Percentiles rank a stretch among this genome's conserved stretches.
Conservation (phyloP, 164 flowering plant species). For the Cinnamomum chago region DNA sequence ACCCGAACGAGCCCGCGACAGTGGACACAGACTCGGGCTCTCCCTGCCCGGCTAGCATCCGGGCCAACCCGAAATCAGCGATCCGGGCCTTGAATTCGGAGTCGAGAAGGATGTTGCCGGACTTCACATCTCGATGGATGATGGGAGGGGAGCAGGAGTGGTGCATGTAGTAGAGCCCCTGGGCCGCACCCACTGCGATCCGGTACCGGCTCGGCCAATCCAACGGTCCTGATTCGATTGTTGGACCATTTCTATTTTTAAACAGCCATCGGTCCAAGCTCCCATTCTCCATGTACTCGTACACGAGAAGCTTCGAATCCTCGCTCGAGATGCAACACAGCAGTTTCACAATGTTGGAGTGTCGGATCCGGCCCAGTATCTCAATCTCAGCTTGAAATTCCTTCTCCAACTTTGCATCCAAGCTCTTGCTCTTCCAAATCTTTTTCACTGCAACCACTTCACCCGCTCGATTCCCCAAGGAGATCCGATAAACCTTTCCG, state of each 20-base stretch:
- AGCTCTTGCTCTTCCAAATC: constrained; percentile 38
- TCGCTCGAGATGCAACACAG: constrained; percentile 53
- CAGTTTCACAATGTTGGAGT: constrained; percentile 59
- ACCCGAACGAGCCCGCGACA: constrained; percentile 69
- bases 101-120: constrained; percentile 69
- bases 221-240: constrained; percentile 18
- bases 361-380: constrained; percentile 51
- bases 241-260: constrained; percentile 9
- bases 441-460: constrained; percentile 61
- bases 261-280: constrained; percentile 69
- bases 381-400: constrained; percentile 57
- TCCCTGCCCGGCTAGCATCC: constrained; percentile 33
- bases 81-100: constrained; percentile 56
- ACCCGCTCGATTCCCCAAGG: constrained; percentile 17
- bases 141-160: constrained; percentile 58
- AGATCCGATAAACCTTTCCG: constrained; percentile 52
- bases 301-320: constrained; percentile 56
- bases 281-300: constrained; percentile 57
- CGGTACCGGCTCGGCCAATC: constrained; percentile 64
- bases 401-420: constrained; percentile 44
- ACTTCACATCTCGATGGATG: constrained; percentile 70
- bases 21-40: constrained; percentile 40
- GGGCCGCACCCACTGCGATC: constrained; percentile 67
- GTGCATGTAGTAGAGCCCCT: constrained; percentile 73
- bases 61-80: constrained; percentile 80